phyloP scores from a whole-genome alignment of 179 eudicot species.

The Pouteria campechiana region DNA sequence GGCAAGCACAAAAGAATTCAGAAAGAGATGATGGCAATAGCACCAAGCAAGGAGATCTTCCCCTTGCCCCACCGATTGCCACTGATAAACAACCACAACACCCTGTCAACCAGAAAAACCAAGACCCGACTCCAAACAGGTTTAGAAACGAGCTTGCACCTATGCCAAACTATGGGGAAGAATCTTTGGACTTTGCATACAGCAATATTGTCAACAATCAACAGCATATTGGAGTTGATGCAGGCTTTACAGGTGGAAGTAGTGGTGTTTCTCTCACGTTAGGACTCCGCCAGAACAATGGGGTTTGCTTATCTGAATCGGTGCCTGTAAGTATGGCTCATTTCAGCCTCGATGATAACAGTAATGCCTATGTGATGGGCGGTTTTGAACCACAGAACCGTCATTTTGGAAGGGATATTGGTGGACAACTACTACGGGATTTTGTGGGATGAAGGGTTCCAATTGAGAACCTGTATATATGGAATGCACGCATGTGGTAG shows the following conservation, averaged over 20 bases:
- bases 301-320: conserved; percentile 22
- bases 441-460: conserved; percentile 50
- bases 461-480: too few relatives aligned
- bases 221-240: conserved; percentile 9
- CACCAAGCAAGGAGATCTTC: conserved; percentile 7
- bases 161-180: conserved; percentile 3
- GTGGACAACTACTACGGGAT: conserved; percentile 48
- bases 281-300: conserved; percentile 48
- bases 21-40: conserved; percentile 14
- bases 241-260: conserved; percentile 13
- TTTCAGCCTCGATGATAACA: conserved; percentile 22
- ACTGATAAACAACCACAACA: conserved; percentile 20
- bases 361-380: conserved; percentile 21
- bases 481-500: too few relatives aligned
- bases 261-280: conserved; percentile 45
- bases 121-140: conserved; percentile 24
- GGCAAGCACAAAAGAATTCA: conserved; percentile 23
- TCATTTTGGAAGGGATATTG: conserved; percentile 27
- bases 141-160: conserved; percentile 19
- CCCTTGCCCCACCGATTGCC: conserved; percentile 8
- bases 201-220: conserved; percentile 6
- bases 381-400: conserved; percentile 26
- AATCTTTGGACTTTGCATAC: conserved; percentile 17
- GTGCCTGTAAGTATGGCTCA: conserved; percentile 29
- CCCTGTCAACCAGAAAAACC: conserved; percentile 10